Conservation (phyloP, 768 basidiomycete genomes). For the Trametopsis cervina region DNA sequence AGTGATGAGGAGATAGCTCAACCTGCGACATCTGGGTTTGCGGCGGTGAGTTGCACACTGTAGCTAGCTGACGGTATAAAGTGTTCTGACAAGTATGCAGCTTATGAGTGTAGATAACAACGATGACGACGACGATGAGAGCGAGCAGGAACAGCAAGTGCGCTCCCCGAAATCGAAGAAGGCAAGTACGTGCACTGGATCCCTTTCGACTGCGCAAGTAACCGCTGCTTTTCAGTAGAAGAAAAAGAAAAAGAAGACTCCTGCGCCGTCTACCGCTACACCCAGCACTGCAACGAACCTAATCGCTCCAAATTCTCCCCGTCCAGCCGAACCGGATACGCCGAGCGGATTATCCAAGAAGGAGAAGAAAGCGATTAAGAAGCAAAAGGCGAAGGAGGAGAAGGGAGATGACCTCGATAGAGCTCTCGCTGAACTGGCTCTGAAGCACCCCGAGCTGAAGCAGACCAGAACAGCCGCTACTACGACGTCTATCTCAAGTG, state of each 20-base stretch:
- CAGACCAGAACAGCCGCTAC: constrained; percentile 26
- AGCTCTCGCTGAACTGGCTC: constrained; percentile 76
- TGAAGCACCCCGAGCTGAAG: constrained; percentile 60
- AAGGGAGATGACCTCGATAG: constrained; percentile 75
- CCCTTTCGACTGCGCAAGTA: neutral
- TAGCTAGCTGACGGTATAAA: neutral
- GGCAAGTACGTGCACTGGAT: constrained; percentile 18
- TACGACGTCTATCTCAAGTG: constrained; percentile 25
- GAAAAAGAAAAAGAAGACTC: constrained; percentile 25
- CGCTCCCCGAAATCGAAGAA: constrained; percentile 21
- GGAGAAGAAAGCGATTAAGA: constrained; percentile 52
- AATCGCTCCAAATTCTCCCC: neutral
- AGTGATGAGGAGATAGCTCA: constrained; percentile 23
- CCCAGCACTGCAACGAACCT: constrained; percentile 5
- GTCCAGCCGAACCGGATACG: constrained; percentile 8
- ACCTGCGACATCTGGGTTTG: constrained; percentile 18
- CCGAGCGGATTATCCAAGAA: constrained; percentile 25
- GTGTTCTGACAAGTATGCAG: neutral
- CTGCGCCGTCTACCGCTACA: constrained; percentile 6
- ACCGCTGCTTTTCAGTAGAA: constrained; percentile 10
- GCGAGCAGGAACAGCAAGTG: constrained; percentile 3
- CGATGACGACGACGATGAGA: constrained; percentile 1
- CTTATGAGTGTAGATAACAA: neutral
- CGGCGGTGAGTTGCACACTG: constrained; percentile 16
- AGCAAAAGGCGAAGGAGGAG: constrained; percentile 56